Evolutionary conservation across 441 rosid species (phyloP), one percentile per base, ranked within the genome.

Genomic region (Dalechampia spathulata): DNA sequence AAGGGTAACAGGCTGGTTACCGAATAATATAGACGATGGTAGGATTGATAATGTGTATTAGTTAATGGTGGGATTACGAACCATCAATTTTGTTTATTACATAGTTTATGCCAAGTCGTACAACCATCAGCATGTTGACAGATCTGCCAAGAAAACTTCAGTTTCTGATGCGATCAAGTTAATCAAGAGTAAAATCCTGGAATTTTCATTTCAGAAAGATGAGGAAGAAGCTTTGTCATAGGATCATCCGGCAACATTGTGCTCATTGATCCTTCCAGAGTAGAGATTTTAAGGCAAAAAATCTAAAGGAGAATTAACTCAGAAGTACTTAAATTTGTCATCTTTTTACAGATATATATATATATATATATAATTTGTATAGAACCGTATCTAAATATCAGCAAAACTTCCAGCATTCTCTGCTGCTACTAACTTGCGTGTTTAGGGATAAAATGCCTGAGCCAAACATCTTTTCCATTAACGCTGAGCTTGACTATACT

Each of bases 11-110:
- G 44, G 48, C 15, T 71, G 79, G 76, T 12, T 75, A 32, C 71
- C 73, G 2, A 50, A 71, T 20, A 20, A 75, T 39, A 37, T 75
- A 9, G 58, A 75, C 22, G 7, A 68, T 2, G 74, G 76, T 20
- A 65, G 79, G 51, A 21, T 71, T 49, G 79, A 75, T 45, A 13
- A 61, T 52, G 64, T 65, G 39, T 71, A 44, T 46, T 68, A 74
- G 74, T 8, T 62, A 39, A 13, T 62, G 27, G 59, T 45, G 14
- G 69, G 7, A 3, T 13, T 63, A 13, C 74, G 69, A 14, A 25
- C 34, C 0, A 36, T 51, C 5, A 75, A 71, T 52, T 75, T 75
- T 2, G 64, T 68, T 5, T 75, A 71, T 23, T 65, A 8, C 37
- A 7, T 68, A 14, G n/a, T 44, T 4, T 72, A 76, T 60, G 54